Base-by-base conservation (phyloP, 495 filamentous ascomycete genomes). In the Clohesyomyces aquaticus region DNA sequence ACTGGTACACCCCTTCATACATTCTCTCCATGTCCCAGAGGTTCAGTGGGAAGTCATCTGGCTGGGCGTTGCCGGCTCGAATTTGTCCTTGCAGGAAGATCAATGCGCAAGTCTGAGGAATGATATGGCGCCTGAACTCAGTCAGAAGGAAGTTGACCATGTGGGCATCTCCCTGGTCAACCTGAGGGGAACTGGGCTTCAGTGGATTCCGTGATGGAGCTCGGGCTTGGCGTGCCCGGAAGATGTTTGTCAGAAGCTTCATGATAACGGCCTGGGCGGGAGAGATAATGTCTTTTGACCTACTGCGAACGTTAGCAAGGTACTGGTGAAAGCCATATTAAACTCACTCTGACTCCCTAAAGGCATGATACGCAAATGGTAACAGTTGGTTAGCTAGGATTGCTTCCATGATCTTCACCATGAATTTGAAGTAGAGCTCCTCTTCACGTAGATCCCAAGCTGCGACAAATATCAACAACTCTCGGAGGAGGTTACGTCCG, bases 21-120 rank as follows among this genome's bases (percentile, higher is more conserved):
- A 88, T 91, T 18, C 93, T 85, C 72, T 97, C 93, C 87, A 97
- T 94, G 71, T 97, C 93, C 93, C 93, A 97, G 28, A 93, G 82
- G 67, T 97, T 94, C 42, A 96, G 85, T 3, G 93, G 93, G 70
- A 96, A 97, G 73, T 96, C 92, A 63, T 90, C 85, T 0, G 87
- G 85, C 19, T 84, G 75, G 8, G 85, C 85, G 54, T 79, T 75
- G 45, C 82, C 82, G n/a, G 78, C 78, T 22, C 89, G 86, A 54
- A 96, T 94, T 67, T 95, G 87, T n/a, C 89, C 88, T 77, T 97
- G 93, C 14, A 95, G 83, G 67, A 91, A 91, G 76, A 97, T 94
- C 32, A 97, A 78, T n/a, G 91, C 91, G 61, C 90, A 89, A 10
- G 91, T 95, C 66, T 96, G 91, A 3, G 93, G 93, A 8, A 96